Evolutionary conservation across 805 yeast genomes (phyloP).

Genomic region (Zygosaccharomyces pseudorouxii): DNA sequence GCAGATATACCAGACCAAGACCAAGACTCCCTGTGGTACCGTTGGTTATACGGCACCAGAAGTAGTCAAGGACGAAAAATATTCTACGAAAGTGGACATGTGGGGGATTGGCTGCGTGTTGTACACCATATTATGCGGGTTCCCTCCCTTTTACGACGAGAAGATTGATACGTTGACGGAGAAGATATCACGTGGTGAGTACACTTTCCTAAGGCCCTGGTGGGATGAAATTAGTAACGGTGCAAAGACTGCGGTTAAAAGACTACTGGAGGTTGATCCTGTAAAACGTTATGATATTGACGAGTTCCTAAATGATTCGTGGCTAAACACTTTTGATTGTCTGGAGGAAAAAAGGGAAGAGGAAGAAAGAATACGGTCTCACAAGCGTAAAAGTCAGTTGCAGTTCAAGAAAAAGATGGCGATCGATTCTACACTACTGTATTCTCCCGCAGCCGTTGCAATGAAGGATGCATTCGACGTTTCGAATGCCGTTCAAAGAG

Average conservation of each 20-base stretch:
- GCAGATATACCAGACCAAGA: conserved; percentile 78
- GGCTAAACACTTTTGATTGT: conserved; percentile 44
- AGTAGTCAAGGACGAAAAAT: conserved; percentile 87
- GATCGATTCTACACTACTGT: conserved; percentile 32
- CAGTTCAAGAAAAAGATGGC: conserved; percentile 16
- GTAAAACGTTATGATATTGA: conserved; percentile 61
- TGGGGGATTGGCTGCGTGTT: conserved; percentile 98
- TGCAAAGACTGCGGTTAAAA: conserved; percentile 64
- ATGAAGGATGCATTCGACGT: conserved; percentile 84
- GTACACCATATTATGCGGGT: conserved; percentile 90
- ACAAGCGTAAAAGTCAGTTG: conserved; percentile 23
- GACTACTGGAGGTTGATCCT: conserved; percentile 67
- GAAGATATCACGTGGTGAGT: conserved; percentile 69
- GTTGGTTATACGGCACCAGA: conserved; percentile 99
- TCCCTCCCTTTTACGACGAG: conserved; percentile 91
- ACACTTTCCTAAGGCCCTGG: conserved; percentile 76
- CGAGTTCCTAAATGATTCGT: conserved; percentile 65
- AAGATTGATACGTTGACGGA: conserved; percentile 60
- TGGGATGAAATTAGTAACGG: conserved; percentile 77
- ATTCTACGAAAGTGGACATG: conserved; percentile 94
- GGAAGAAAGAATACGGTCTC: conserved; percentile 12
- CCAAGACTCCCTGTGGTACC: conserved; percentile 98
- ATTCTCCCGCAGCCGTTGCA: conserved; percentile 73
- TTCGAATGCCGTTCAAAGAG: conserved; percentile 79
- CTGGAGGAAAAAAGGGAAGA: conserved; percentile 7